phyloP scores from a whole-genome alignment of 2,329 filamentous ascomycete genomes.

The Exophiala dermatitidis region DNA sequence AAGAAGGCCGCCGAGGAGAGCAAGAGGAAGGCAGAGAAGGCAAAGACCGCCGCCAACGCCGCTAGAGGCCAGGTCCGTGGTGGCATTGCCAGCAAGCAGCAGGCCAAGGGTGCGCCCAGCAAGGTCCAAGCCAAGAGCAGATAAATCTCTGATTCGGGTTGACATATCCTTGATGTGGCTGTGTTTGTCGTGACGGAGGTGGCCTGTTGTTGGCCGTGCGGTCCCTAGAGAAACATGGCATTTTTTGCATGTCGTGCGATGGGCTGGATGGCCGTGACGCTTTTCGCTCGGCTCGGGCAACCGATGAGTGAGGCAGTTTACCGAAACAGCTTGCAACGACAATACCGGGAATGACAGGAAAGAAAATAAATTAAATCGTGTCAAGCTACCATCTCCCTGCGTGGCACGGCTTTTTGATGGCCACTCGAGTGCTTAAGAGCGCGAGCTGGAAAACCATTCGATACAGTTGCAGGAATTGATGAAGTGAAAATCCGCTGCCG shows the following conservation, averaged over 20 bases:
- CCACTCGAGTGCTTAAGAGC: neutral
- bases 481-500: neutral
- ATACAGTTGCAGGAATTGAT: conserved; percentile 1
- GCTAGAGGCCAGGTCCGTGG: conserved; percentile 65
- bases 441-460: conserved; percentile 1
- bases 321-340: neutral
- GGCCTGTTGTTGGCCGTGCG: neutral
- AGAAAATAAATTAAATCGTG: neutral
- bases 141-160: conserved; percentile 10
- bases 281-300: neutral
- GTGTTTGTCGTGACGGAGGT: neutral
- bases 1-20: conserved; percentile 85
- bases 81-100: conserved; percentile 92
- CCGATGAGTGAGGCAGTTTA: neutral
- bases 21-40: conserved; percentile 99
- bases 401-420: neutral
- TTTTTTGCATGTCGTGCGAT: neutral
- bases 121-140: conserved; percentile 72
- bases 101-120: conserved; percentile 77
- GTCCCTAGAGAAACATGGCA: neutral
- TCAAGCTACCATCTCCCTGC: neutral
- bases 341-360: neutral
- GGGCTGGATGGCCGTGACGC: neutral
- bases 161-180: neutral
- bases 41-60: conserved; percentile 70